Base-by-base conservation (phyloP, 2,329 filamentous ascomycete genomes). In the Bipolaris oryzae region DNA sequence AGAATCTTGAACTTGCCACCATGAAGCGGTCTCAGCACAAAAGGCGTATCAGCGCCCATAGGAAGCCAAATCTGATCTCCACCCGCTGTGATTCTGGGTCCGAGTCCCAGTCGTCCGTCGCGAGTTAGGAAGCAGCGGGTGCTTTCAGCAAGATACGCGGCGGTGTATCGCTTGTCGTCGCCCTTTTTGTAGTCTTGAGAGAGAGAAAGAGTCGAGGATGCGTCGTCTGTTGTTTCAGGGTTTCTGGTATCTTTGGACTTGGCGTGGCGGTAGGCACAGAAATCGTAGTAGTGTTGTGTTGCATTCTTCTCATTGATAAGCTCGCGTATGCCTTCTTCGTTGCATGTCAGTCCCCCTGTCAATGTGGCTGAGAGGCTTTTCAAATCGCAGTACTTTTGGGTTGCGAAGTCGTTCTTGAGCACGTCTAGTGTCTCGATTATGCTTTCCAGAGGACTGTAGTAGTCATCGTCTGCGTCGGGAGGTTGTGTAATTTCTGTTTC, bases 1-100 rank as follows among this genome's bases (percentile, higher is more conserved):
- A 38, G n/a, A 18, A 38, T 13, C 20, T 13, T 42, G 10, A 15
- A 21, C 11, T 9, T 44, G 1, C 48, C 52, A 1, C 50, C 45
- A 10, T 25, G 16, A 7, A 41, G 9, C 1, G 39, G 47, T n/a
- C 62, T 45, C 3, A 65, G 28, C 1, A 63, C 21, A 23, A 54
- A 48, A 4, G 62, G 62, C 33, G 61, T 55, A 11, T 44, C 58
- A 1, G 55, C n/a, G 3, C 60, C 60, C 33, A 56, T 34, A 1
- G 49, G 53, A 6, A 65, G 18, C 57, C 62, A 65, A 0, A 55
- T 11, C n/a, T 65, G 37, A 41, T 62, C 57, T 11, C 35, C 43
- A 0, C 28, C 23, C 5, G 34, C 20, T 15, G 39, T 45, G 34
- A 55, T 45, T 1, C 39, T 3, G 2, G 58, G 63, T 1, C 55